Conservation (phyloP, 371 early-diverging fungal genomes). For the Circinella umbellata region DNA sequence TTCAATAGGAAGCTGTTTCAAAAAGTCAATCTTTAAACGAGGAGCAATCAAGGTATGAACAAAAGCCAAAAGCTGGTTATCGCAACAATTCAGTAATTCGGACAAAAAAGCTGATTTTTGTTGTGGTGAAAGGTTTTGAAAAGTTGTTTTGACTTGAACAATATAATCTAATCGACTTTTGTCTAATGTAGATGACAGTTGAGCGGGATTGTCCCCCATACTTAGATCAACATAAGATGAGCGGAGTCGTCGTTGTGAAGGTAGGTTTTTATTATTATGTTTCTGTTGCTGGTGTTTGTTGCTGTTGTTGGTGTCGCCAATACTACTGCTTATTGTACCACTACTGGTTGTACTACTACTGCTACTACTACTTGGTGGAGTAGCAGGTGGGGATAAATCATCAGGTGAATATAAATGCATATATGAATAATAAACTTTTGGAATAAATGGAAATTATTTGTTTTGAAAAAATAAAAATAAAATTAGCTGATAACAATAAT, state of each 20-base stretch:
- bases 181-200: constrained; percentile 31
- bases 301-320: background rate
- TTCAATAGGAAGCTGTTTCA: constrained; percentile 78
- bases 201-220: constrained; percentile 23
- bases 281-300: background rate
- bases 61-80: constrained; percentile 61
- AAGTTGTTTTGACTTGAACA: constrained; percentile 29
- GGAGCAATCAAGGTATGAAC: constrained; percentile 65
- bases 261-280: background rate
- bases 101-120: constrained; percentile 45
- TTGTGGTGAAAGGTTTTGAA: constrained; percentile 35
- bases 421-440: background rate
- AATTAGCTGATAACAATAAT: background rate
- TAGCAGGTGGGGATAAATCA: constrained; percentile 52
- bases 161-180: constrained; percentile 23
- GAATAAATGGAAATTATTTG: too few relatives aligned
- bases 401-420: constrained; percentile 19
- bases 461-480: too few relatives aligned
- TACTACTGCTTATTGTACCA: background rate
- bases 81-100: constrained; percentile 59
- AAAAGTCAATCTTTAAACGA: constrained; percentile 79
- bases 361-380: constrained; percentile 41
- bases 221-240: constrained; percentile 24
- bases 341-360: constrained; percentile 3
- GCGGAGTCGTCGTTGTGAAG: constrained; percentile 32